Evolutionary conservation across 148 eudicot genomes (phyloP), one percentile per base, ranked within the genome.

Genomic region (Pouteria glomerata): DNA sequence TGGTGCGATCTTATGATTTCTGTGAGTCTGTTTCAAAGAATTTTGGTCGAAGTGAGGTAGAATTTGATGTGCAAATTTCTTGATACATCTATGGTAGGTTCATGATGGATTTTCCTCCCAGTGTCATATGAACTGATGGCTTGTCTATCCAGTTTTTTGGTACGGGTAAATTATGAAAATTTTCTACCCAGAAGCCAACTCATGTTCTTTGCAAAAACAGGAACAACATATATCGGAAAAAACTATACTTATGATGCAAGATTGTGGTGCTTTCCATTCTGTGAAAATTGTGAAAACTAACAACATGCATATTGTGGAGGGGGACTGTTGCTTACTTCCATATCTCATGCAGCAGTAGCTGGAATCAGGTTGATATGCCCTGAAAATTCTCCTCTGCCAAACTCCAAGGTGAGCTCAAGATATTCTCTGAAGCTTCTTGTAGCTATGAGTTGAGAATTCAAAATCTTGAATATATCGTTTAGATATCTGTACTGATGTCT

Each of bases 101-200:
- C 12, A 18, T 53, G 37, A 24, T 37, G 24, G 19, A 55, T 37
- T 37, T 14, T 21, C 34, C 60, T 74, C 64, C 5, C 39, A 60
- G 57, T 23, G 37, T 30, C 23, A 29, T 57, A 62, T 53, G 63
- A 76, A 69, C 57, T 26, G n/a, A 33, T 33, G 45, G 18, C 44
- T 31, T 11, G 3, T 33, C 6, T 18, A 37, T 1, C 18, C 18
- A 8, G 26, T 60, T 27, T 42, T 59, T n/a, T n/a, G n/a, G 23
- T 18, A n/a, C 56, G 44, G 29, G 73, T 34, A n/a, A 8, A 42
- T 69, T 23, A 0, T n/a, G 37, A 7, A 21, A 2, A 35, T 37
- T 57, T 57, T 27, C 10, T 27, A 1, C n/a, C 65, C 35, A 33
- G 26, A 33, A 30, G 31, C 63, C 41, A 30, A 15, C 53, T 39